Conservation (phyloP, 2,329 filamentous ascomycete genomes). For the Aspergillus felis region DNA sequence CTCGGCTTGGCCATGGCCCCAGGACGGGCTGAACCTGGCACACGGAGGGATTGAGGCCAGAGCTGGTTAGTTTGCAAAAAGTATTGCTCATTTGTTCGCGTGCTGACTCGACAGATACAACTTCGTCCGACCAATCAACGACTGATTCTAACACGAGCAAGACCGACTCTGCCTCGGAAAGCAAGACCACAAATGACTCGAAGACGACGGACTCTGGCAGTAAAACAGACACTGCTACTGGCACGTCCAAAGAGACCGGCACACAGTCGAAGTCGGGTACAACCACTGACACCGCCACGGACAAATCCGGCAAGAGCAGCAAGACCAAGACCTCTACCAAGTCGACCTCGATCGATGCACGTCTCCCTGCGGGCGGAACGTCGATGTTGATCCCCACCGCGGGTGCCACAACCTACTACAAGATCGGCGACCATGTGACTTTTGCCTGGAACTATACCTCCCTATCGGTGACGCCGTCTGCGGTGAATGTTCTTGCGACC, state of each 20-base stretch:
- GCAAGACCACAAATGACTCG: background rate
- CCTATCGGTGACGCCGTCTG: constrained; percentile 54
- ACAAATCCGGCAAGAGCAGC: constrained; percentile 17
- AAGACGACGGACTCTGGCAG: constrained; percentile 5
- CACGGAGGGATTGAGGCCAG: constrained; percentile 20
- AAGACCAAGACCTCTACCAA: constrained; percentile 25
- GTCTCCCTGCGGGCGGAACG: constrained; percentile 56
- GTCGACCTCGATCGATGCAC: constrained; percentile 49
- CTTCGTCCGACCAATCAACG: background rate
- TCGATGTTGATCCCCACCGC: constrained; percentile 58
- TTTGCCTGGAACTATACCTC: constrained; percentile 69
- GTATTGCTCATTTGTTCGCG: background rate
- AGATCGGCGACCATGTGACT: constrained; percentile 59
- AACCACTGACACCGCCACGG: constrained; percentile 9
- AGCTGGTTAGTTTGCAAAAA: constrained; percentile 22
- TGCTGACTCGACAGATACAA: background rate
- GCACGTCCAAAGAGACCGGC: constrained; percentile 9
- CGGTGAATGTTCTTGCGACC: constrained; percentile 59
- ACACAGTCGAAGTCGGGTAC: constrained; percentile 13
- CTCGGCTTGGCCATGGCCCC: constrained; percentile 27
- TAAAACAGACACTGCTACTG: constrained; percentile 14
- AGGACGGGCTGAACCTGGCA: constrained; percentile 12
- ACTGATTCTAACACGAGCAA: background rate
- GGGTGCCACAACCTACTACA: constrained; percentile 56
- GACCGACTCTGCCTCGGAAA: background rate